Conservation (phyloP, 306 rosid species). For the Lupinus albus region DNA sequence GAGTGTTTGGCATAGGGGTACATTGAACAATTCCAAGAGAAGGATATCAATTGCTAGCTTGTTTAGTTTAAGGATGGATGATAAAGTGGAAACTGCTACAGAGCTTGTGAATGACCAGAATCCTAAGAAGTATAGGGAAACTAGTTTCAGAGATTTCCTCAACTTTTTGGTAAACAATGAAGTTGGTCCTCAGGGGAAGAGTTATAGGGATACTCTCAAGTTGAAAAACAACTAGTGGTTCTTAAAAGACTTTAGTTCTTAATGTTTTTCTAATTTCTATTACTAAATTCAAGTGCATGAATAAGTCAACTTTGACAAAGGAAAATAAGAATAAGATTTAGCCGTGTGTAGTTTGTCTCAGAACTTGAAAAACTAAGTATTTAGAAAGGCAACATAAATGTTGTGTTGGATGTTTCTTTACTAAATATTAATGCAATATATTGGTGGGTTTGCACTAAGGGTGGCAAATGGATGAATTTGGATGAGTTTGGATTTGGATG, state of each 20-base stretch:
- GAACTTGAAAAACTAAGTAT: too few relatives aligned
- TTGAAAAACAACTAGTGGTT: conserved; percentile 1
- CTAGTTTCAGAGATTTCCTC: conserved; percentile 64
- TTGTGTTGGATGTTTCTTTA: too few relatives aligned
- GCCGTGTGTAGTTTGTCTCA: too few relatives aligned
- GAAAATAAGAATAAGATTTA: too few relatives aligned
- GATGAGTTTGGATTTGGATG: too few relatives aligned
- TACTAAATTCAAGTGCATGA: background rate
- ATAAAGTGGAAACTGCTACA: conserved; percentile 18
- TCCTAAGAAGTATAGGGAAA: conserved; percentile 31
- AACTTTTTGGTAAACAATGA: conserved; percentile 51
- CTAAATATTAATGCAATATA: too few relatives aligned
- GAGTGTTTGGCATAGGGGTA: conserved; percentile 40
- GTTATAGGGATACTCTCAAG: conserved; percentile 52
- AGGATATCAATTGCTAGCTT: conserved; percentile 32
- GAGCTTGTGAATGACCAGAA: conserved; percentile 35
- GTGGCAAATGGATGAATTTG: too few relatives aligned
- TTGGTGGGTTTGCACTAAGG: too few relatives aligned
- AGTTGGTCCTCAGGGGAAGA: conserved; percentile 47
- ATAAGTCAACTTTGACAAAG: too few relatives aligned
- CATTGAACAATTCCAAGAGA: conserved; percentile 12
- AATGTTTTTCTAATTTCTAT: too few relatives aligned
- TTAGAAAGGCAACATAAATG: too few relatives aligned
- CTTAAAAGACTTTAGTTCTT: too few relatives aligned
- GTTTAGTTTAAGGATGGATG: conserved; percentile 42